Evolutionary conservation across 108 stramenopile genomes (phyloP).

Genomic region (Nitzschia palea): DNA sequence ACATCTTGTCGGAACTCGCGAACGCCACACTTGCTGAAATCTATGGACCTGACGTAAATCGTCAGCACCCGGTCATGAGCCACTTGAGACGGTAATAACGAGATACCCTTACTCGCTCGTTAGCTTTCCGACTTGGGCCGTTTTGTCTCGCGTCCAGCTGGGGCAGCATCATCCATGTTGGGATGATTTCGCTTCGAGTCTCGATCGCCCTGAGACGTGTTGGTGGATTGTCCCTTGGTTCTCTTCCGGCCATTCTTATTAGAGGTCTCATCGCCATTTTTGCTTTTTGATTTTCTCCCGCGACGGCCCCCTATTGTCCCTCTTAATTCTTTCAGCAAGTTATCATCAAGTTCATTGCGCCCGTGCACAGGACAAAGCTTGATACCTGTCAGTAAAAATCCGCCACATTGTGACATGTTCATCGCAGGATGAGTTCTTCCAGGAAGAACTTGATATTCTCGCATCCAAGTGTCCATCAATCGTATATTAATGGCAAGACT

Average conservation of each 20-base stretch:
- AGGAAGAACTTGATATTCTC: constrained; percentile 88
- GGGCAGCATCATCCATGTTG: background rate
- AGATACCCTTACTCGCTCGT: too few relatives aligned
- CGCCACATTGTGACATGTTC: constrained; percentile 89
- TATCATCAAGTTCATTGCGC: constrained; percentile 73
- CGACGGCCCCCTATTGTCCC: constrained; percentile 59
- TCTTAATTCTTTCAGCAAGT: constrained; percentile 51
- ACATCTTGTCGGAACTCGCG: too few relatives aligned
- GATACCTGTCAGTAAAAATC: constrained; percentile 82
- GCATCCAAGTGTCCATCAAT: constrained; percentile 85
- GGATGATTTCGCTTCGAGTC: constrained; percentile 1
- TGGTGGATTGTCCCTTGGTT: constrained; percentile 5
- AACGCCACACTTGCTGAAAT: too few relatives aligned
- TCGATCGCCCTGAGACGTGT: background rate
- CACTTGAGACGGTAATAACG: too few relatives aligned
- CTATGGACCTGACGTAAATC: too few relatives aligned
- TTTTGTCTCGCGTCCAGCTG: background rate
- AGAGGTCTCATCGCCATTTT: constrained; percentile 8
- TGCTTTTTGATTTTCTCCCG: constrained; percentile 28
- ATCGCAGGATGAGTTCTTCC: constrained; percentile 91
- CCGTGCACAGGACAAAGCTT: constrained; percentile 80
- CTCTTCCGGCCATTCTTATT: constrained; percentile 21
- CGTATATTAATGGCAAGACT: constrained; percentile 83
- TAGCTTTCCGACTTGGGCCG: background rate
- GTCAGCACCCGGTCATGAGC: too few relatives aligned